Evolutionary conservation across 306 rosid genomes (phyloP).

Genomic region (Fagus sylvatica): DNA sequence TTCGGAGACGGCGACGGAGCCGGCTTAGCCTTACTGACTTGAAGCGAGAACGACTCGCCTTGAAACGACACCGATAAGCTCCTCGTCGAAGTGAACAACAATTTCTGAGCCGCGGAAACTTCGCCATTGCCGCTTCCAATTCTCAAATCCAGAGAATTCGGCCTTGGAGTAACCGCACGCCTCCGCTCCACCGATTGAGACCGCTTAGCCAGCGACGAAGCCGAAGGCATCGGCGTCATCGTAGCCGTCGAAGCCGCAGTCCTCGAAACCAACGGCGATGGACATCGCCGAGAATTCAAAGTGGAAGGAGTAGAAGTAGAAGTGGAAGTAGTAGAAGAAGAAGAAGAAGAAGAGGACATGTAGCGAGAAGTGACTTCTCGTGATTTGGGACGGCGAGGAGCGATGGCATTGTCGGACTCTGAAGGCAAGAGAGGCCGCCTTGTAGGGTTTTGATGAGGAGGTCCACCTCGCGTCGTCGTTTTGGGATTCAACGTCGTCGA

Average conservation of each 20-base stretch:
- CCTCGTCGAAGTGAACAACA: slow-evolving; percentile 75
- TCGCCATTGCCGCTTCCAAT: slow-evolving; percentile 31
- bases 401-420: slow-evolving; percentile 72
- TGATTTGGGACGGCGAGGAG: slow-evolving; percentile 58
- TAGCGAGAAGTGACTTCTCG: slow-evolving; percentile 81
- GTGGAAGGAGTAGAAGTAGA: slow-evolving; percentile 37
- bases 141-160: slow-evolving; percentile 42
- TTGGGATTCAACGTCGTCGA: slow-evolving; percentile 61
- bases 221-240: slow-evolving; percentile 37
- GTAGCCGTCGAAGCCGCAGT: slow-evolving; percentile 34
- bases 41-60: slow-evolving; percentile 83
- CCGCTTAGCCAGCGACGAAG: slow-evolving; percentile 40
- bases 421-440: slow-evolving; percentile 78
- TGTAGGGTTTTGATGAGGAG: slow-evolving; percentile 42
- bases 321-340: slow-evolving; percentile 25
- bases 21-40: slow-evolving; percentile 70
- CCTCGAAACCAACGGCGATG: slow-evolving; percentile 63
- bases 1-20: slow-evolving; percentile 52
- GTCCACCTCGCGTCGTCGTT: slow-evolving; percentile 38
- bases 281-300: slow-evolving; percentile 46
- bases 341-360: slow-evolving; percentile 59
- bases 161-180: slow-evolving; percentile 56
- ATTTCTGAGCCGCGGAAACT: slow-evolving; percentile 67
- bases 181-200: slow-evolving; percentile 62
- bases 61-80: slow-evolving; percentile 93